Conservation (phyloP, 2,329 filamentous ascomycete species). For the Diatrype stigma region DNA sequence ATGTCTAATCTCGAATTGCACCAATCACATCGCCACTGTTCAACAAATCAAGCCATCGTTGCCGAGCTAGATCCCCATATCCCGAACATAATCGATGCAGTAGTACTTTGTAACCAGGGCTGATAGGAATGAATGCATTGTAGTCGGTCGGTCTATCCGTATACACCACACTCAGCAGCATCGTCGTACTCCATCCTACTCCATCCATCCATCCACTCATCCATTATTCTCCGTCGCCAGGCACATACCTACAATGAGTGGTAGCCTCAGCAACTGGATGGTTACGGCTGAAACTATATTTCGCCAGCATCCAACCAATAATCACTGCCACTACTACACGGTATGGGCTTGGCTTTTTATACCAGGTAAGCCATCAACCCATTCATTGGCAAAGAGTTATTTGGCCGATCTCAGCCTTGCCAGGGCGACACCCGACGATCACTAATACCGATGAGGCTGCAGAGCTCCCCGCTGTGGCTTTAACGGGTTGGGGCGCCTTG, state of each 20-base stretch:
- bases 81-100: neutral
- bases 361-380: neutral
- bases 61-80: neutral
- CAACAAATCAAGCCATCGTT: neutral
- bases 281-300: neutral
- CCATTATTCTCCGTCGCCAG: neutral
- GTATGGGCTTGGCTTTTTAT: neutral
- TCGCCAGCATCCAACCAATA: neutral
- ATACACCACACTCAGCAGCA: too few species aligned
- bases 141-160: too few species aligned
- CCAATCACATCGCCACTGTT: neutral
- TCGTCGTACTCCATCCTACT: neutral
- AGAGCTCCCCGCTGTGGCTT: neutral
- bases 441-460: neutral
- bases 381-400: neutral
- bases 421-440: constrained; percentile 5
- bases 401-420: constrained; percentile 13
- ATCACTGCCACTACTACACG: neutral
- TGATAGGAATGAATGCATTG: too few species aligned
- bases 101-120: neutral
- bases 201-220: neutral
- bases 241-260: neutral
- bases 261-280: neutral
- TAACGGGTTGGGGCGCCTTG: neutral
- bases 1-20: neutral